Evolutionary conservation across 257 asterid species (phyloP).

Genomic region (Nicotiana tomentosiformis): DNA sequence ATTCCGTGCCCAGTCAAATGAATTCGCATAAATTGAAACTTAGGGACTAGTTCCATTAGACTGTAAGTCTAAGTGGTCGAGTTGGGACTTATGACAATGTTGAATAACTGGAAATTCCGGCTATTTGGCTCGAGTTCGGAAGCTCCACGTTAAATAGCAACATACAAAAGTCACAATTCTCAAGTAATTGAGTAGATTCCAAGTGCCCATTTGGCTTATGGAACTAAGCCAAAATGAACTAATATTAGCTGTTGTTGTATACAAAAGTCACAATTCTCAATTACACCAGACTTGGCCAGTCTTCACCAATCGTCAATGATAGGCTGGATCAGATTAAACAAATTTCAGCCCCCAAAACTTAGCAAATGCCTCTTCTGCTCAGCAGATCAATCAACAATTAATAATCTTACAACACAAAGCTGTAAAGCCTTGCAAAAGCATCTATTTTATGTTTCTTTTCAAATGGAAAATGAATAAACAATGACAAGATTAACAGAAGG

Average conservation of each 20-base stretch:
- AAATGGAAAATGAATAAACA: slow-evolving; percentile 15
- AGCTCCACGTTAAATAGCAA: neutral
- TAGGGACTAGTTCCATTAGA: neutral
- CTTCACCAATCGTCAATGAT: neutral
- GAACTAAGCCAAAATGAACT: neutral
- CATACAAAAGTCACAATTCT: neutral
- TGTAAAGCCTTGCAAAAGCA: slow-evolving; percentile 28
- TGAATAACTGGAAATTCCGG: neutral
- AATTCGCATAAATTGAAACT: no score
- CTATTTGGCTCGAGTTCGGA: neutral
- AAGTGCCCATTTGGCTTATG: neutral
- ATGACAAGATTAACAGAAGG: slow-evolving; percentile 17
- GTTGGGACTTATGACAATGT: neutral
- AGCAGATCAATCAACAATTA: slow-evolving; percentile 18
- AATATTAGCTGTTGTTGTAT: neutral
- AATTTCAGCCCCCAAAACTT: neutral
- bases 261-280: neutral
- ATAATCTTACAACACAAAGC: slow-evolving; percentile 24
- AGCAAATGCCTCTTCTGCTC: slow-evolving; percentile 5
- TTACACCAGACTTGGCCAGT: neutral
- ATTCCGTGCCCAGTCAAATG: no score
- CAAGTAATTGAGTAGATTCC: neutral
- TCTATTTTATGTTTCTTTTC: slow-evolving; percentile 20
- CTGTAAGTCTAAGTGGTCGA: neutral
- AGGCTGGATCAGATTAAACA: slow-evolving; percentile 2